These are phyloP conservation scores for Pascua sp. DNA, from an alignment of 1,284 basidiomycete species.

Conservation along the genomic window DNA sequence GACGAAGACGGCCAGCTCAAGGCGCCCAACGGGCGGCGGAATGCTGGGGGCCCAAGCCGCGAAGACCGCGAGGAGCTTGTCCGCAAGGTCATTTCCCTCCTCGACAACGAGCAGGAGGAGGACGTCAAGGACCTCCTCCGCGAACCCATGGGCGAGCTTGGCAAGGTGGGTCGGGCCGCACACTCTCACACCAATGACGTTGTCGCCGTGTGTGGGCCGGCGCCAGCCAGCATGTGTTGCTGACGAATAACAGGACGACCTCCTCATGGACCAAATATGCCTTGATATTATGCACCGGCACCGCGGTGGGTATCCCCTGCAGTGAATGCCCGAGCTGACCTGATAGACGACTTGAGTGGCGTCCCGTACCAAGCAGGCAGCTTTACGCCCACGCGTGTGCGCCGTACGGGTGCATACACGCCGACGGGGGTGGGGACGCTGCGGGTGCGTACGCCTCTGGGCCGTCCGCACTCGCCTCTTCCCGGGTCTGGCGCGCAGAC, in stretches of 20 bases:
- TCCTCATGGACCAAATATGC: slow-evolving; percentile 49
- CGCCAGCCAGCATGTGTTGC: neutral
- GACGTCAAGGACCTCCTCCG: slow-evolving; percentile 71
- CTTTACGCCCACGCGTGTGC: slow-evolving; percentile 36
- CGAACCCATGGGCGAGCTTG: slow-evolving; percentile 65
- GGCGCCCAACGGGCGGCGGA: neutral
- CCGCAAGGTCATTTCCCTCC: slow-evolving; percentile 63
- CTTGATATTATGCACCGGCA: slow-evolving; percentile 50
- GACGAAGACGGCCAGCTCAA: slow-evolving; percentile 3
- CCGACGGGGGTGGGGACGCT: slow-evolving; percentile 47
- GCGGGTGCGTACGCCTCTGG: slow-evolving; percentile 41
- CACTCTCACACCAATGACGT: neutral
- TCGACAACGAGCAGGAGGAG: slow-evolving; percentile 79
- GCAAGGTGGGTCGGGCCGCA: slow-evolving; percentile 56
- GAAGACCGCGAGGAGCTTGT: slow-evolving; percentile 56
- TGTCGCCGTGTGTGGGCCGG: neutral
- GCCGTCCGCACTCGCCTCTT: slow-evolving; percentile 39
- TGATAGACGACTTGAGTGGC: slow-evolving; percentile 43
- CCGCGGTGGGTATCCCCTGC: slow-evolving; percentile 54
- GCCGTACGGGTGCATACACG: slow-evolving; percentile 41
- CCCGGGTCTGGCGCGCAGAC: slow-evolving; percentile 23
- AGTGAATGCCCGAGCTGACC: slow-evolving; percentile 1
- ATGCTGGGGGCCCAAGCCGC: slow-evolving; percentile 5
- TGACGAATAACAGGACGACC: slow-evolving; percentile 35
- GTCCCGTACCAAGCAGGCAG: slow-evolving; percentile 41